Evolutionary conservation across 371 early-diverging fungal genomes (phyloP).

Genomic region (Actinomortierella ambigua): DNA sequence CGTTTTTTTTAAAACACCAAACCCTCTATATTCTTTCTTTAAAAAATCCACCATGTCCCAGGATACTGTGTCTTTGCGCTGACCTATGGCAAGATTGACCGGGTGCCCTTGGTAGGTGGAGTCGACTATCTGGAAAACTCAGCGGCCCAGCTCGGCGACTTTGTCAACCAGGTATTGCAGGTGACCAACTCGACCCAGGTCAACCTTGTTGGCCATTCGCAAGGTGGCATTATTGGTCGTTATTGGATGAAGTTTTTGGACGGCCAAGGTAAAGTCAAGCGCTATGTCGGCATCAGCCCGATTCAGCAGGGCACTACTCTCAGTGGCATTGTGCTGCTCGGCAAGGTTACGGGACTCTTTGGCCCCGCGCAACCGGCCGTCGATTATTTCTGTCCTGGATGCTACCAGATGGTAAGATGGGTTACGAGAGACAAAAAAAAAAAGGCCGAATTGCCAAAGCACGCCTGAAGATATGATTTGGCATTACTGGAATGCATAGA

Average conservation of each 20-base stretch:
- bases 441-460: no score
- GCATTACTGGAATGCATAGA: no score
- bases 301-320: constrained; percentile 36
- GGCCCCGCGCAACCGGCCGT: constrained; percentile 8
- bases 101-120: constrained; percentile 19
- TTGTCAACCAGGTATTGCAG: constrained; percentile 20
- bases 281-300: constrained; percentile 26
- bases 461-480: no score
- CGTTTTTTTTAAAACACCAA: no score
- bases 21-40: no score
- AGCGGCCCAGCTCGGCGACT: constrained; percentile 22
- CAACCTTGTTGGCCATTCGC: constrained; percentile 41
- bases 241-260: constrained; percentile 42
- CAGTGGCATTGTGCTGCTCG: constrained; percentile 8
- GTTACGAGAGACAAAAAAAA: no score
- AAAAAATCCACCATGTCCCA: neutral
- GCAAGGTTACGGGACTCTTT: constrained; percentile 17
- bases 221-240: constrained; percentile 34
- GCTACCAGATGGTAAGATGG: constrained; percentile 20
- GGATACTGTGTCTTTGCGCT: constrained; percentile 41
- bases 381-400: constrained; percentile 19
- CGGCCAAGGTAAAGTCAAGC: constrained; percentile 32
- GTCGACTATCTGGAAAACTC: constrained; percentile 26
- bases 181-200: constrained; percentile 20
- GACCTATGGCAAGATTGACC: constrained; percentile 9